Base-by-base conservation (phyloP, 345 rosid species). In the Dovyalis caffra region DNA sequence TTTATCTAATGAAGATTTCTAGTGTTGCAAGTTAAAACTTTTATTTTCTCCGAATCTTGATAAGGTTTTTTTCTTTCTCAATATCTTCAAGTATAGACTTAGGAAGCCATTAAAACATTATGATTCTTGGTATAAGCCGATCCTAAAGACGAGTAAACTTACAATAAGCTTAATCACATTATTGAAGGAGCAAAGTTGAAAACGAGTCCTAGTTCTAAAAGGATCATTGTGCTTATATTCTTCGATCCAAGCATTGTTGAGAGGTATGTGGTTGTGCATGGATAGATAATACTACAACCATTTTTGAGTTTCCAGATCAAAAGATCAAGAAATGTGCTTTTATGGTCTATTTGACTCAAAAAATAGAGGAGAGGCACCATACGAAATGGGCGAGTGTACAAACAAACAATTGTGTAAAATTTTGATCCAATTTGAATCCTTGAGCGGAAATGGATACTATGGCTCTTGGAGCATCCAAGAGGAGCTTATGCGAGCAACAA, bases 401-500 rank as follows among this genome's bases (percentile, higher is more conserved):
- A 88, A 81, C 90, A 85, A 77, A 84, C 82, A 77, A 76, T 86
- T 20, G 26, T 87, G 75, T 79, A 64, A 61, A 84, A 78, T 84
- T 80, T 45, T 56, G 74, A 68, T 51, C 73, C 74, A 92, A 92
- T 79, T 49, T 85, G 79, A 90, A 90, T 78, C 98, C 97, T 34
- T 87, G 90, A 80, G 90, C 86, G 70, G 78, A 82, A 20, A 82
- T 79, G 81, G 69, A 69, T 64, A 23, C 71, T 47, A 20, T 87
- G 85, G 79, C 68, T 62, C 83, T 86, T 64, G 70, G 78, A 25
- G 70, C 60, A 66, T 87, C 92, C 49, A 90, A 81, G 70, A 87
- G 87, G 78, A 87, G 79, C 95, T 77, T 65, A 94, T 94, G 98
- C 93, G 79, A 80, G 97, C 95, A 3, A 92, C 98, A 56, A 88